Evolutionary conservation across 495 filamentous ascomycete genomes (phyloP).

Genomic region (Trypethelium eluteriae): DNA sequence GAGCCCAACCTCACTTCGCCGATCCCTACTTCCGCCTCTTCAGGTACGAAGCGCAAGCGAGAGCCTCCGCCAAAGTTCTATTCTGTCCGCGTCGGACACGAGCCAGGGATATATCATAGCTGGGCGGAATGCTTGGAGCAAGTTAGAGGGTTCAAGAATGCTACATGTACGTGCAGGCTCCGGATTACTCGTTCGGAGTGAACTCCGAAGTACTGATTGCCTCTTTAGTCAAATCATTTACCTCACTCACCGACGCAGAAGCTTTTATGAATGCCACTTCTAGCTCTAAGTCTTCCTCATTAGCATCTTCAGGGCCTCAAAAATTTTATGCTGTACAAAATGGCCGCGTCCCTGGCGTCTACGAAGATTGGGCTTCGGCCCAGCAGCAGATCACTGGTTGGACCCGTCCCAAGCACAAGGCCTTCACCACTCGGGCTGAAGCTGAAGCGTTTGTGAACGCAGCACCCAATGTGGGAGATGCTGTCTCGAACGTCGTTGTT

Average conservation of each 20-base stretch:
- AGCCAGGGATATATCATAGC: constrained; percentile 76
- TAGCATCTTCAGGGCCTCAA: constrained; percentile 21
- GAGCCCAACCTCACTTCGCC: not conserved
- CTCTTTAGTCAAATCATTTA: constrained; percentile 71
- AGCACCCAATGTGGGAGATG: constrained; percentile 31
- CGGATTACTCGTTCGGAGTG: not conserved
- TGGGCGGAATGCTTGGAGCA: constrained; percentile 78
- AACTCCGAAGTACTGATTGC: not conserved
- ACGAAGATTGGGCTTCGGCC: constrained; percentile 75
- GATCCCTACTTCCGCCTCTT: constrained; percentile 31
- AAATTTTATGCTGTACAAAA: constrained; percentile 82
- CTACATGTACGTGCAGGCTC: constrained; percentile 56
- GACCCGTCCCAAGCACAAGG: constrained; percentile 71
- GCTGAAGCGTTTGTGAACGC: constrained; percentile 64
- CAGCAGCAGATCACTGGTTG: constrained; percentile 69
- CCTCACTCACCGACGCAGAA: constrained; percentile 65
- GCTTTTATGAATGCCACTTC: constrained; percentile 61
- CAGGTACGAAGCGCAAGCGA: constrained; percentile 60
- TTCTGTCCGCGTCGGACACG: constrained; percentile 68
- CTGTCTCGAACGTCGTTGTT: constrained; percentile 12
- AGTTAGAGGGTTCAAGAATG: constrained; percentile 76
- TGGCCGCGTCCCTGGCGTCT: constrained; percentile 77
- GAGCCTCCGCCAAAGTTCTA: constrained; percentile 65
- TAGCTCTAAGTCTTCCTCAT: constrained; percentile 30
- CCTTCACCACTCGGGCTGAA: constrained; percentile 67